Evolutionary conservation across 768 basidiomycete species (phyloP), one percentile per base, ranked within the genome.

Genomic region (Boletus sp.): DNA sequence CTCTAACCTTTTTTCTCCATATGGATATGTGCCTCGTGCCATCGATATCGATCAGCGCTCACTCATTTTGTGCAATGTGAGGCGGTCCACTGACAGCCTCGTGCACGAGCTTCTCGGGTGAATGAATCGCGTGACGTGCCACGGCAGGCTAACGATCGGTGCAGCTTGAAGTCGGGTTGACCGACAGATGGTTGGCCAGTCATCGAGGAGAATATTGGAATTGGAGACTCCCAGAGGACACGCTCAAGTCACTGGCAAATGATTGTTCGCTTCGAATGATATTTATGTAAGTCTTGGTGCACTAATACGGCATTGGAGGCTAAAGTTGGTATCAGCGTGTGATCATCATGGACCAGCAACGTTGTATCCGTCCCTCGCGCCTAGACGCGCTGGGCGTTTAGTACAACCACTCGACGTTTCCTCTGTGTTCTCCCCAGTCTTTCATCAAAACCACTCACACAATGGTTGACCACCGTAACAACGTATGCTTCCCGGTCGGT

Each of bases 311-410:
- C 23, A 39, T 25, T 5, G 1, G 17, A 25, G 15, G 13, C 21
- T 11, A 53, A 38, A 21, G 10, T 38, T 32, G 15, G n/a, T 13
- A 7, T 7, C 10, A 7, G 19, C 53, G 51, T 53, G 53, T 47
- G 49, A 35, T 37, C 57, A 23, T n/a, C 15, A 50, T 40, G 59
- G 40, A 47, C 41, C 46, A 46, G 49, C 54, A 59, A 50, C 58
- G 50, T 34, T 51, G 39, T 30, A 29, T 8, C 2, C 40, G 4
- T 7, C 42, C 52, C 33, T 11, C 25, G 17, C 38, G 46, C 32
- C 32, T 39, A n/a, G 19, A 42, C 37, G 57, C 39, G 17, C 34
- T 17, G 29, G 47, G 54, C 54, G 37, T 33, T 15, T 21, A 34
- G 17, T 19, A 3, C 8, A 29, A 29, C 25, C 30, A 19, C 8